These are phyloP conservation scores for Microbotryum violaceum DNA, from an alignment of 1,284 basidiomycete species.

Conservation along the genomic window DNA sequence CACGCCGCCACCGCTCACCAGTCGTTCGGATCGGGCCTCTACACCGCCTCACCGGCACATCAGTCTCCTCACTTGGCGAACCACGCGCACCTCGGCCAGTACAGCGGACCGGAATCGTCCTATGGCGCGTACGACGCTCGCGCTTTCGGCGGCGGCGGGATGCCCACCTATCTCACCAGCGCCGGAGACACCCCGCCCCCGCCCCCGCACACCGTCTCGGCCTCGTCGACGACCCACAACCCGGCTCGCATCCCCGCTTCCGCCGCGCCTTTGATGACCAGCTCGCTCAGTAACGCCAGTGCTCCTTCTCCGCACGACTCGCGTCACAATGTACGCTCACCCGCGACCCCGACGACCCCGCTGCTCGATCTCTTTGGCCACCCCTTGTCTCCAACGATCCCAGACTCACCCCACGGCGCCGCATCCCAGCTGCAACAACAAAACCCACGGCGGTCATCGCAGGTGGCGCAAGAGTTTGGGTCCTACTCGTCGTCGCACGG, in stretches of 20 bases:
- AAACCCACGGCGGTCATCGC: no score
- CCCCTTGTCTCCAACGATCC: background rate
- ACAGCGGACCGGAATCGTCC: no score
- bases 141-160: no score
- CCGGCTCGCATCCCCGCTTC: no score
- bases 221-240: no score
- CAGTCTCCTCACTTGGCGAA: background rate
- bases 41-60: background rate
- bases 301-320: background rate
- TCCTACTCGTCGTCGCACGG: constrained; percentile 1
- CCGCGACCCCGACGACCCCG: background rate
- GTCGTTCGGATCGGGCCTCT: background rate
- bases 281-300: no score
- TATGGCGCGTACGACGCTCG: no score
- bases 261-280: no score
- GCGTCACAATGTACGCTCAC: background rate
- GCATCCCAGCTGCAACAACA: no score
- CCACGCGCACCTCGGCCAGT: background rate
- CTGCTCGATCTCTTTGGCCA: constrained; percentile 1
- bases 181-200: no score
- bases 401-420: background rate
- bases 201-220: no score
- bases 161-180: no score
- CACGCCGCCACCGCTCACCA: background rate
- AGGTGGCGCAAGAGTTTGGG: background rate